Evolutionary conservation across 192 early-diverging fungal genomes (phyloP).

Genomic region (Linnemannia elongata): DNA sequence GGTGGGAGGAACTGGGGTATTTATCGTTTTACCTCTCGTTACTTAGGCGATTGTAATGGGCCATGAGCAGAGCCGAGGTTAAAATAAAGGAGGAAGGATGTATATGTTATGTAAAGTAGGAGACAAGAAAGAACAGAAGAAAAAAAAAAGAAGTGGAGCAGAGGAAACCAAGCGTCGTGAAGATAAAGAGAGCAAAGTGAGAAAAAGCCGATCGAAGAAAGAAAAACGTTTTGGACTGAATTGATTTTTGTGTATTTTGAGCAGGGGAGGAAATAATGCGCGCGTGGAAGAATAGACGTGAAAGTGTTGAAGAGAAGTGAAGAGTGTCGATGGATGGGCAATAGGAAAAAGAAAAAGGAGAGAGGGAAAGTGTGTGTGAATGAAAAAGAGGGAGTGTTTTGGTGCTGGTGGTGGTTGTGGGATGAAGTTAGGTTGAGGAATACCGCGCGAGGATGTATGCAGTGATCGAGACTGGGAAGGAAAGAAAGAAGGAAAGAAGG

Average conservation of each 20-base stretch:
- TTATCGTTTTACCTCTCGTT: conserved; percentile 9
- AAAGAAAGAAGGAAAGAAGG: background rate
- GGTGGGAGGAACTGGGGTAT: background rate
- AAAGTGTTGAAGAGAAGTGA: background rate
- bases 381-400: background rate
- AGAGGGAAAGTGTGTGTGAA: background rate
- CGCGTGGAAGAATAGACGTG: background rate
- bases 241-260: background rate
- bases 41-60: background rate
- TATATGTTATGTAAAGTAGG: background rate
- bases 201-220: background rate
- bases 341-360: background rate
- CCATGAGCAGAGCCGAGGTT: conserved; percentile 3
- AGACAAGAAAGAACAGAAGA: background rate
- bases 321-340: background rate
- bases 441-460: background rate
- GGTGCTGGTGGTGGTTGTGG: background rate
- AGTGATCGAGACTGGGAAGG: background rate
- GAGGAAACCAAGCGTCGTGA: background rate
- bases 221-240: background rate
- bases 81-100: background rate
- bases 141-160: too few relatives aligned
- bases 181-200: background rate
- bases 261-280: background rate
- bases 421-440: background rate